Evolutionary conservation across 2,329 filamentous ascomycete species (phyloP).

Genomic region (Cadophora gregata): DNA sequence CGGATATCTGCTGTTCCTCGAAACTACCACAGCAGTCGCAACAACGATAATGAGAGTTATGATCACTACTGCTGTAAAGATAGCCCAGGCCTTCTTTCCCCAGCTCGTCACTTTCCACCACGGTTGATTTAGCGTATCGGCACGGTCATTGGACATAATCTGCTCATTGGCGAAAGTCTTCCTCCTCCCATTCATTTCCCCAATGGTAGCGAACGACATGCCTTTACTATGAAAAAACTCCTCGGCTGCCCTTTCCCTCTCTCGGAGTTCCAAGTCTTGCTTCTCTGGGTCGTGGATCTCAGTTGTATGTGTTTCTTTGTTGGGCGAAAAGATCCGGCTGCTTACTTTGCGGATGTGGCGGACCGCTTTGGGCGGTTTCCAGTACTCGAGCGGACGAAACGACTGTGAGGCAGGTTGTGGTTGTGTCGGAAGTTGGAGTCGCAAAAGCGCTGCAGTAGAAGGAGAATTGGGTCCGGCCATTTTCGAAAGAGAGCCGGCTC

Average conservation of each 20-base stretch:
- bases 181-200: conserved; percentile 23
- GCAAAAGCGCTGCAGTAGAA: conserved; percentile 7
- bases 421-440: conserved; percentile 16
- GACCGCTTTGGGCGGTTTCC: conserved; percentile 38
- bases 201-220: conserved; percentile 29
- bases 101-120: conserved; percentile 59
- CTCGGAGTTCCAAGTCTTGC: conserved; percentile 18
- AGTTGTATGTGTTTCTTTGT: conserved; percentile 13
- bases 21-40: conserved; percentile 50
- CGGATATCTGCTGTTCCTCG: conserved; percentile 49
- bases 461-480: conserved; percentile 14
- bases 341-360: conserved; percentile 33
- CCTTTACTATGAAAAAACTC: conserved; percentile 23
- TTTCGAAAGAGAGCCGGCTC: conserved; percentile 11
- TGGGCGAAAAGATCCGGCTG: conserved; percentile 25
- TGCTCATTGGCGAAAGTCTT: conserved; percentile 20
- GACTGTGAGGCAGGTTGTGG: conserved; percentile 25
- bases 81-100: conserved; percentile 58
- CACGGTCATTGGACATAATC: conserved; percentile 26
- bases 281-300: conserved; percentile 18
- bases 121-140: conserved; percentile 27
- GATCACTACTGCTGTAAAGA: conserved; percentile 48
- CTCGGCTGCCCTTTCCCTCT: conserved; percentile 12
- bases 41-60: conserved; percentile 55
- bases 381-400: conserved; percentile 36